Conservation (phyloP, 2,329 filamentous ascomycete species). For the Stylonectria norvegica region DNA sequence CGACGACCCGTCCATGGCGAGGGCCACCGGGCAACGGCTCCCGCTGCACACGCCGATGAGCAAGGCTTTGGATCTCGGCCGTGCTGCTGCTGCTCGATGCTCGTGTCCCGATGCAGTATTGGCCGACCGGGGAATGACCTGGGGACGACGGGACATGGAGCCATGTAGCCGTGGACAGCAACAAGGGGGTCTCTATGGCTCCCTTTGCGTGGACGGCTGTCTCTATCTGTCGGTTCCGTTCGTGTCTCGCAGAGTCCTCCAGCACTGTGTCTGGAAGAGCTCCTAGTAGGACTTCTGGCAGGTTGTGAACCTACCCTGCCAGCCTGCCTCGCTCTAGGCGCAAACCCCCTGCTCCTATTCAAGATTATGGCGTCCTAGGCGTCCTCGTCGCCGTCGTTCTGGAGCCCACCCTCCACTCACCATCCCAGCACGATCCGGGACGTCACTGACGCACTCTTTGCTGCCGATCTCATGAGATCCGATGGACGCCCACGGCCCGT, state of each 20-base stretch:
- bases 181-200: background rate
- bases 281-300: too few relatives aligned
- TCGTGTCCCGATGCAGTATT: background rate
- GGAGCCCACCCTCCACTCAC: conserved; percentile 15
- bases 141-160: too few relatives aligned
- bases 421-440: conserved; percentile 22
- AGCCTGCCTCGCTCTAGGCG: conserved; percentile 10
- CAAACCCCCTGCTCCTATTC: conserved; percentile 11
- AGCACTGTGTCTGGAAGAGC: conserved; percentile 6
- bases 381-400: conserved; percentile 7
- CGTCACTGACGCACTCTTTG: conserved; percentile 24
- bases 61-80: background rate
- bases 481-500: conserved; percentile 25
- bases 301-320: conserved; percentile 8
- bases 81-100: background rate
- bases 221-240: conserved; percentile 9
- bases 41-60: background rate
- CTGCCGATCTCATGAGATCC: conserved; percentile 27
- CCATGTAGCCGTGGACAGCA: background rate
- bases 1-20: background rate
- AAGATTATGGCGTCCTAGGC: conserved; percentile 18
- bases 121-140: too few relatives aligned
- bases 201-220: background rate
- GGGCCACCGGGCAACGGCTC: background rate
- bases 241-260: background rate